Percentiles rank a stretch among this genome's conserved stretches.
Conservation (phyloP, 345 rosid species). For the Geranium rotundifolium region DNA sequence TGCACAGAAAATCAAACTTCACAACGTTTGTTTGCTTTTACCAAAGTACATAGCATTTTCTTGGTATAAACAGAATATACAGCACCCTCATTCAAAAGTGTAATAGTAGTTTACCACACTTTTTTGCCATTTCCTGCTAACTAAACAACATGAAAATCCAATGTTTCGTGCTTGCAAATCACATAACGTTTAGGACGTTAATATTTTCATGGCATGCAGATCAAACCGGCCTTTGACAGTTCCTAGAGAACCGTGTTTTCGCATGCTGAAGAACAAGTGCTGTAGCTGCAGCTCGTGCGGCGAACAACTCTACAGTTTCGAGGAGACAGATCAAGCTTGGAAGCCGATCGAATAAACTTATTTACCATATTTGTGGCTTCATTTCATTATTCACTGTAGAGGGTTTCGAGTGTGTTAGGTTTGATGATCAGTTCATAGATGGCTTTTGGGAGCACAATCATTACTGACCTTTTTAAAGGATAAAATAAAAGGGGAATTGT, state of each 20-base stretch:
- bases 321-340: constrained; percentile 31
- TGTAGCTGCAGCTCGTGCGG: constrained; percentile 40
- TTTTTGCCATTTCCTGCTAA: background rate
- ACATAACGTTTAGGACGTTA: background rate
- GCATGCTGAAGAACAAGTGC: constrained; percentile 35
- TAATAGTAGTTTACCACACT: too few species aligned
- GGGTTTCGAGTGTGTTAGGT: background rate
- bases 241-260: constrained; percentile 65
- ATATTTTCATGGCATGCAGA: constrained; percentile 19
- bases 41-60: too few species aligned
- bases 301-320: constrained; percentile 31
- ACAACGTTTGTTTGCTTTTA: too few species aligned
- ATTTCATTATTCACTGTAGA: background rate
- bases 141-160: too few species aligned
- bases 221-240: constrained; percentile 61
- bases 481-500: background rate
- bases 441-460: background rate
- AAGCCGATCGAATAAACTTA: constrained; percentile 14
- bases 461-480: background rate
- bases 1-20: too few species aligned
- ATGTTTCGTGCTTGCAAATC: too few species aligned
- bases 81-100: too few species aligned
- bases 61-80: too few species aligned
- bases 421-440: background rate
- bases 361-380: background rate